Base-by-base conservation (phyloP, 805 yeast species). In the Candida alai region DNA sequence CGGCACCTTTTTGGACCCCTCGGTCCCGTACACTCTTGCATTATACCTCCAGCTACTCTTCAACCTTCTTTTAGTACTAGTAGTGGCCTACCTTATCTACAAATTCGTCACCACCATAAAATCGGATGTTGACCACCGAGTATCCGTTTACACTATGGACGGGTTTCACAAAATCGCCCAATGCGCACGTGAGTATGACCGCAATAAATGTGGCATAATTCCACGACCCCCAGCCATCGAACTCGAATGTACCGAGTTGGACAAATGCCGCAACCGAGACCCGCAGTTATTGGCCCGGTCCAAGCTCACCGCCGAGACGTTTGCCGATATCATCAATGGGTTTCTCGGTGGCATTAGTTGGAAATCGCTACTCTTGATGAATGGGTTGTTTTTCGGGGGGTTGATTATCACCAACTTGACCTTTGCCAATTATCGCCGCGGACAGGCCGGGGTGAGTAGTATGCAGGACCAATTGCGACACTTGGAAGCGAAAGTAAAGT, bases 221-320 rank as follows among this genome's bases (percentile, higher is more conserved):
- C n/a, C n/a, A n/a, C 63, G 90, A 10, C 89, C 79, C 0, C 96
- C 95, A 0, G 88, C 86, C 0, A 55, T 87, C 12, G 93, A 82
- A 46, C 56, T 60, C 2, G 62, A 74, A 10, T 90, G 98, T 56
- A 64, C 70, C 22, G 68, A 67, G 22, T 86, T 95, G 93, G 81
- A 76, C 41, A 72, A 70, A 37, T 93, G 98, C 55, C 85, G 86
- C 88, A 76, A 79, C 46, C 62, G 79, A 31, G 90, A 86, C 42
- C 89, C 95, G 7, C 70, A 73, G 46, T 60, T 35, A 54, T 70
- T 80, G 9, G 89, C 85, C 3, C 71, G 77, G 31, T 84, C 90
- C 1, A 70, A 70, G 40, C 71, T 87, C 36, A 78, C 88, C 30
- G 94, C 94, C 0, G 88, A 81, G 51, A 80, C 90, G 0, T 70